These are phyloP conservation scores for Solanum raphanifolium DNA, from an alignment of 257 asterid genomes.

Conservation along the genomic window DNA sequence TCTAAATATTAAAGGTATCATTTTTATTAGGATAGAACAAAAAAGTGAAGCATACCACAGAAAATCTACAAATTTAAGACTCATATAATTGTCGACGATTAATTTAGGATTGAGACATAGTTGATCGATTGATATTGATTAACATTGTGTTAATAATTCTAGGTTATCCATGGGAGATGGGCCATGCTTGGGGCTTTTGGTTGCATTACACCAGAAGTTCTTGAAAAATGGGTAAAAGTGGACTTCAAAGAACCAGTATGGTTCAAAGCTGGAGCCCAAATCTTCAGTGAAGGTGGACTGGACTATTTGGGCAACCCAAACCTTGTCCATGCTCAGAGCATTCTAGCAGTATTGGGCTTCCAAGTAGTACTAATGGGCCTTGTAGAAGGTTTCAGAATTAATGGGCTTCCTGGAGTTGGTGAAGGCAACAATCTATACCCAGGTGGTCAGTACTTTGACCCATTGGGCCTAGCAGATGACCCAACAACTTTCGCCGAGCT, in stretches of 20 bases:
- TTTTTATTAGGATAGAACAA: neutral
- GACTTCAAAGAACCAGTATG: constrained; percentile 72
- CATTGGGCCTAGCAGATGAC: constrained; percentile 68
- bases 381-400: constrained; percentile 67
- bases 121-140: neutral
- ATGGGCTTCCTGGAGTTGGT: constrained; percentile 73
- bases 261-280: constrained; percentile 83
- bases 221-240: constrained; percentile 42
- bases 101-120: neutral
- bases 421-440: constrained; percentile 80
- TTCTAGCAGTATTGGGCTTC: constrained; percentile 66
- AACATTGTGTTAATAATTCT: neutral
- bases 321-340: constrained; percentile 79
- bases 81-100: too few relatives aligned
- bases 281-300: constrained; percentile 68
- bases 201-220: constrained; percentile 73
- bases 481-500: constrained; percentile 64
- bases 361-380: constrained; percentile 80
- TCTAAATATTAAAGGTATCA: neutral
- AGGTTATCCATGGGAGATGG: constrained; percentile 79
- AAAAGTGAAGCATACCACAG: neutral
- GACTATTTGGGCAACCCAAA: constrained; percentile 78
- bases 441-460: constrained; percentile 79
- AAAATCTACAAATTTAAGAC: neutral
- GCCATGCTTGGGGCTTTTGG: constrained; percentile 77